phyloP scores from a whole-genome alignment of 23 red algal species.

The Cyanidioschyzon merolae region DNA sequence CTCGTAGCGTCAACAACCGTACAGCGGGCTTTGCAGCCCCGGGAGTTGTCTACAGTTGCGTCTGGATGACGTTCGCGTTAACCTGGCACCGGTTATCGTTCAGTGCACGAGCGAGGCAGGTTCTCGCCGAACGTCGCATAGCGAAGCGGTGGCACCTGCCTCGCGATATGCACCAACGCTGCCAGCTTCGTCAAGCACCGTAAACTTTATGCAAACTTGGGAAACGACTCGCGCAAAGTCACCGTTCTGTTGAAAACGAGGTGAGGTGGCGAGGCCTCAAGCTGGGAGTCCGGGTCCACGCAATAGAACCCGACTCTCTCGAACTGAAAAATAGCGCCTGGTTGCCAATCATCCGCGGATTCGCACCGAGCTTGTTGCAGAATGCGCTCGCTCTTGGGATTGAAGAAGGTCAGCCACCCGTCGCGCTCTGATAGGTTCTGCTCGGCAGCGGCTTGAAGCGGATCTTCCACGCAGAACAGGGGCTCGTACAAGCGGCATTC shows the following conservation, averaged over 20 bases:
- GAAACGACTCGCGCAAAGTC: neutral
- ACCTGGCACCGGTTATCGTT: no score
- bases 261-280: neutral
- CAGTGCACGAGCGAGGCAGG: no score
- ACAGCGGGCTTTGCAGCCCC: no score
- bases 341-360: constrained; percentile 14
- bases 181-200: no score
- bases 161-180: no score
- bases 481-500: constrained; percentile 65
- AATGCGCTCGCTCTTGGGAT: constrained; percentile 54
- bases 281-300: constrained; percentile 34
- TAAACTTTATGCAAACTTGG: neutral
- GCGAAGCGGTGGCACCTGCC: no score
- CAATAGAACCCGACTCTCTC: constrained; percentile 85
- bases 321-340: constrained; percentile 74
- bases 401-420: constrained; percentile 75
- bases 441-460: constrained; percentile 12
- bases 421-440: constrained; percentile 17
- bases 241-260: constrained; percentile 11
- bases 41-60: no score
- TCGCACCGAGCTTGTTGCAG: constrained; percentile 50
- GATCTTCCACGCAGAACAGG: constrained; percentile 66
- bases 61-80: no score
- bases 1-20: no score
- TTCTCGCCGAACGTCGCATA: no score